Evolutionary conservation across 768 basidiomycete genomes (phyloP).

Genomic region (Termitomyces sp.): DNA sequence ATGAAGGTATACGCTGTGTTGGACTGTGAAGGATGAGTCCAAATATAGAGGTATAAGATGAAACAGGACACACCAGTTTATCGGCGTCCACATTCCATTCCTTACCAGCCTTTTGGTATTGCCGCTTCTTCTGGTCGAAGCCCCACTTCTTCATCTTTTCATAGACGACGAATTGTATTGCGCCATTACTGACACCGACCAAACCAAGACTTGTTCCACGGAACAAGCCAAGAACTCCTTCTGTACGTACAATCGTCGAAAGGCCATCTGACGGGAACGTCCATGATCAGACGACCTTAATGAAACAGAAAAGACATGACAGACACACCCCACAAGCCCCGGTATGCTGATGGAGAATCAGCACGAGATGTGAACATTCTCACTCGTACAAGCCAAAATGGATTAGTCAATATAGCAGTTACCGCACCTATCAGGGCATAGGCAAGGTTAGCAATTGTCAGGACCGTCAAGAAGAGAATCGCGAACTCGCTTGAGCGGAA

Average conservation of each 20-base stretch:
- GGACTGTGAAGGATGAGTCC: constrained; percentile 46
- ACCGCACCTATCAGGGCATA: constrained; percentile 65
- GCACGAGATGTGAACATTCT: constrained; percentile 87
- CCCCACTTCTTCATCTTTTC: constrained; percentile 94
- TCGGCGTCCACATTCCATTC: constrained; percentile 72
- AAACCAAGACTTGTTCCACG: constrained; percentile 86
- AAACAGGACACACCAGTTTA: constrained; percentile 66
- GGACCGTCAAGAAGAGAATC: constrained; percentile 18
- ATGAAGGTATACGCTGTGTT: constrained; percentile 90
- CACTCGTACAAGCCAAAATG: constrained; percentile 96
- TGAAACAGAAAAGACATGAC: neutral
- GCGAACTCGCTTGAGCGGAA: constrained; percentile 95
- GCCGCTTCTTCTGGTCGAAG: constrained; percentile 71
- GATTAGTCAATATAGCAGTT: constrained; percentile 94
- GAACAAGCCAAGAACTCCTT: constrained; percentile 80
- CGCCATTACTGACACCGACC: constrained; percentile 91
- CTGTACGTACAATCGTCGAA: constrained; percentile 60
- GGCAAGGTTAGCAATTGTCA: constrained; percentile 10
- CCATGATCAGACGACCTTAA: neutral
- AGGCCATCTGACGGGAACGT: constrained; percentile 53
- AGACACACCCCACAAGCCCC: constrained; percentile 69
- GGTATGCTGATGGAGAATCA: constrained; percentile 70
- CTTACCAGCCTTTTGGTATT: constrained; percentile 56
- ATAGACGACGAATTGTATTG: constrained; percentile 93
- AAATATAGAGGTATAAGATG: neutral